Percentiles rank a stretch among this genome's conserved stretches.
These are phyloP conservation scores for Myxozyma geophila DNA, from an alignment of 805 yeast species.

Conservation along the genomic window DNA sequence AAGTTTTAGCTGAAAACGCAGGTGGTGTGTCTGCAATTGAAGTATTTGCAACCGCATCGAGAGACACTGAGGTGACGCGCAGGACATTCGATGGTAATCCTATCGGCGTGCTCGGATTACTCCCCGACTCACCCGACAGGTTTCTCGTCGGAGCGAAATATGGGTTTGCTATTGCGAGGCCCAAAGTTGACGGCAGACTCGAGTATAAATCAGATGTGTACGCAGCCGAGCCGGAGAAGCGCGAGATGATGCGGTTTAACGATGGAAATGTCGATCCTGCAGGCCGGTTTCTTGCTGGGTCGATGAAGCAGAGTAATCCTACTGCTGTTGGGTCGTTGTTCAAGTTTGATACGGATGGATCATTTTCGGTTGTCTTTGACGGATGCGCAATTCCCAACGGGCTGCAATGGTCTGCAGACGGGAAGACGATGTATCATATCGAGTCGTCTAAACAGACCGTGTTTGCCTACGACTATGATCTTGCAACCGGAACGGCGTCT, in stretches of 20 bases:
- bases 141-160: constrained; percentile 63
- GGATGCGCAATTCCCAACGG: constrained; percentile 71
- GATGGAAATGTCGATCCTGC: constrained; percentile 81
- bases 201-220: constrained; percentile 28
- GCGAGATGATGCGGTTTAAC: constrained; percentile 61
- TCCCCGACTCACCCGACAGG: constrained; percentile 54
- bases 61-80: constrained; percentile 35
- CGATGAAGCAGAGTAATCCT: constrained; percentile 56
- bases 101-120: constrained; percentile 75
- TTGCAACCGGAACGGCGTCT: constrained; percentile 45
- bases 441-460: constrained; percentile 56
- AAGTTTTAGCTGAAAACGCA: constrained; percentile 16
- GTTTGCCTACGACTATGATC: constrained; percentile 54
- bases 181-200: constrained; percentile 5
- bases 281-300: constrained; percentile 80
- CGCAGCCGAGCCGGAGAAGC: constrained; percentile 41
- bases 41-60: constrained; percentile 38
- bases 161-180: constrained; percentile 58
- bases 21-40: constrained; percentile 31
- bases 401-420: constrained; percentile 56
- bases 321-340: constrained; percentile 62
- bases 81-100: constrained; percentile 42
- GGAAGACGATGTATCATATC: constrained; percentile 55
- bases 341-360: constrained; percentile 47
- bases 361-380: constrained; percentile 45